phyloP scores from a whole-genome alignment of 345 rosid species.

The Syzygium aromaticum region DNA sequence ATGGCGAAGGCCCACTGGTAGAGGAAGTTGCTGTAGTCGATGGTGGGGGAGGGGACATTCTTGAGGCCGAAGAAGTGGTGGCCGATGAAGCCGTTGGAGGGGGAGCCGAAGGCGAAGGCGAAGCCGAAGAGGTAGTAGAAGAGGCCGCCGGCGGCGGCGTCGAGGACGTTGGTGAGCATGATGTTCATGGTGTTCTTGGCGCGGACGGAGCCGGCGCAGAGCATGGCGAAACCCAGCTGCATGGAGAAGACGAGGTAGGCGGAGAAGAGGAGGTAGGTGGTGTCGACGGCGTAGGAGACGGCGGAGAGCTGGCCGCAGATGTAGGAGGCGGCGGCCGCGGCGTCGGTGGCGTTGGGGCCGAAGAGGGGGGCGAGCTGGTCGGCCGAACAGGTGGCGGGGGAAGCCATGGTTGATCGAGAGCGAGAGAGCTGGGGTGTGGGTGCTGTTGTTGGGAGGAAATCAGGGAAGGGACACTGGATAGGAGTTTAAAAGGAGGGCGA shows the following conservation, averaged over 20 bases:
- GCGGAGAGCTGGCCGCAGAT: slow-evolving; percentile 39
- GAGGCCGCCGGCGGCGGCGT: slow-evolving; percentile 84
- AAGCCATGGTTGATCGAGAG: not conserved
- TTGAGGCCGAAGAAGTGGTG: slow-evolving; percentile 56
- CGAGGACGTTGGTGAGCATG: slow-evolving; percentile 93
- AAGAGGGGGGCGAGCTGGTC: slow-evolving; percentile 29
- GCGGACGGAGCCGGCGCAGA: slow-evolving; percentile 92
- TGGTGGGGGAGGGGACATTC: slow-evolving; percentile 9
- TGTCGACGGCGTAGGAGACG: slow-evolving; percentile 52
- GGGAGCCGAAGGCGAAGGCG: slow-evolving; percentile 80
- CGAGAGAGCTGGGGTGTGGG: not conserved
- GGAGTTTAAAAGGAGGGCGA: not conserved
- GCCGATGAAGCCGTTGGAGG: slow-evolving; percentile 79
- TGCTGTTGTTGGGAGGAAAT: not conserved
- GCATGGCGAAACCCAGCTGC: slow-evolving; percentile 97
- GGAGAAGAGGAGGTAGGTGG: slow-evolving; percentile 84
- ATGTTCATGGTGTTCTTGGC: slow-evolving; percentile 95
- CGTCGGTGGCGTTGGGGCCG: slow-evolving; percentile 45
- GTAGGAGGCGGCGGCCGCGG: slow-evolving; percentile 37
- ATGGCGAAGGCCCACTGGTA: slow-evolving; percentile 97
- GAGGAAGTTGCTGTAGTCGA: slow-evolving; percentile 69
- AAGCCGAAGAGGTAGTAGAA: slow-evolving; percentile 87
- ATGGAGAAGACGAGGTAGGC: slow-evolving; percentile 88
- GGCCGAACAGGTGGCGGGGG: slow-evolving; percentile 25
- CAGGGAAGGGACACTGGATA: not conserved